Evolutionary conservation across 257 asterid species (phyloP).

Genomic region (Eustoma russellianum): DNA sequence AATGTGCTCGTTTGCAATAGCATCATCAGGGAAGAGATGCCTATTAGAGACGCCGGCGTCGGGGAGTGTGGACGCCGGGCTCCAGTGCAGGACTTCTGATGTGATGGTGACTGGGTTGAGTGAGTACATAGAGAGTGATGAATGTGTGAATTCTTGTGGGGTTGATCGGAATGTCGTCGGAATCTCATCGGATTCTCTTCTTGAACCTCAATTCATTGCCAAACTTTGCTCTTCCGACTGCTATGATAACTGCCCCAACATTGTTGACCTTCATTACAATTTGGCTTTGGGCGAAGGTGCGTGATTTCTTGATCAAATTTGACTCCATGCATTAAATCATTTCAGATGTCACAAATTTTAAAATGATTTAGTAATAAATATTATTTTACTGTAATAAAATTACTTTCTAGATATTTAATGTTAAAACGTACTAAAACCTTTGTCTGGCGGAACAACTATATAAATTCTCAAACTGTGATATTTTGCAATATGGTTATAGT

Average conservation of each 20-base stretch:
- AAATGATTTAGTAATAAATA: too few species aligned
- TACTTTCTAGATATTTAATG: too few species aligned
- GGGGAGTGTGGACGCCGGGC: conserved; percentile 19
- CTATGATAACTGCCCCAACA: conserved; percentile 51
- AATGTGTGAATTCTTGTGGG: conserved; percentile 61
- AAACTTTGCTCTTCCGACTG: too few species aligned
- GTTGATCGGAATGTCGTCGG: conserved; percentile 34
- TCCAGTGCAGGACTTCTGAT: conserved; percentile 58
- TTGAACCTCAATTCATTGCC: too few species aligned
- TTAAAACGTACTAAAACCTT: too few species aligned
- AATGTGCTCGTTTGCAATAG: conserved; percentile 46
- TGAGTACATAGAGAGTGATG: conserved; percentile 54
- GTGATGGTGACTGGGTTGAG: conserved; percentile 36
- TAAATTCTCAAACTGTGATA: too few species aligned
- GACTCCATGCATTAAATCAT: too few species aligned
- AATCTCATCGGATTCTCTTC: too few species aligned
- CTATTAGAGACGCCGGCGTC: conserved; percentile 40
- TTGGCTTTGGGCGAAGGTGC: conserved; percentile 87
- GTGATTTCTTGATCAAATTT: not conserved
- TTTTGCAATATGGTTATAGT: too few species aligned
- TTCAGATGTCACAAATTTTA: too few species aligned
- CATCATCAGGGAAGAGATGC: conserved; percentile 63
- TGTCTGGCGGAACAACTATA: too few species aligned
- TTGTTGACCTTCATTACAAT: conserved; percentile 61
- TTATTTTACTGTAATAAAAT: too few species aligned